Evolutionary conservation across 371 early-diverging fungal genomes (phyloP), one percentile per base, ranked within the genome.

Genomic region (Haplosporangium sp.): DNA sequence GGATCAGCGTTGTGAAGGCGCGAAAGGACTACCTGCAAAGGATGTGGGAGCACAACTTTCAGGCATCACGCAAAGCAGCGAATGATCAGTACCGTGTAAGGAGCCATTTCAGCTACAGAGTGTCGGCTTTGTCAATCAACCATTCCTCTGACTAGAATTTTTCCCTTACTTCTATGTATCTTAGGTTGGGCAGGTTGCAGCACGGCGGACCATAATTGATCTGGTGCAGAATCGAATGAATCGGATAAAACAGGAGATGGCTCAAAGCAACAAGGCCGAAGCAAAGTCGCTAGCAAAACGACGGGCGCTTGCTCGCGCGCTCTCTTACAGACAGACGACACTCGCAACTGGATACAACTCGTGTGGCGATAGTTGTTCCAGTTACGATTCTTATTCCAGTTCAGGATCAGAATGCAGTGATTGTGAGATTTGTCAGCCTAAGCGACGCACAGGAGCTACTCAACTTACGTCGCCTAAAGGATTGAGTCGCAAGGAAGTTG

Each of bases 301-400:
- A 43, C 23, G 50, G 62, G 45, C 58, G 12, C 53, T 59, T n/a
- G 18, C 47, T 16, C 23, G 47, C n/a, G 60, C 60, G 6, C 60
- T 59, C 18, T 11, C 18, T 23, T 55, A 46, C 38, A 55, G 56
- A 56, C 55, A 64, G 11, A 9, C 45, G 12, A n/a, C 50, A 16
- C 13, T 55, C 13, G 40, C 46, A 10, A n/a, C 48, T 29, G 73
- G 23, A 21, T 55, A 62, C 55, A 65, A 62, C 7, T 67, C 68
- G 10, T 67, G 72, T 45, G 72, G 55, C 14, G 67, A 69, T 11
- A 69, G 64, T 47, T 76, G 76, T 46, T 72, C 79, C n/a, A 72
- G 79, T 55, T 77, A 72, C 58, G 79, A 77, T 46, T 77, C 79
- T 1, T 71, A 77, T 46, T 66, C 79, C 9, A 77, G 79, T 37